Evolutionary conservation across 139 green algal species (phyloP).

Genomic region (Tetraselmis chui): DNA sequence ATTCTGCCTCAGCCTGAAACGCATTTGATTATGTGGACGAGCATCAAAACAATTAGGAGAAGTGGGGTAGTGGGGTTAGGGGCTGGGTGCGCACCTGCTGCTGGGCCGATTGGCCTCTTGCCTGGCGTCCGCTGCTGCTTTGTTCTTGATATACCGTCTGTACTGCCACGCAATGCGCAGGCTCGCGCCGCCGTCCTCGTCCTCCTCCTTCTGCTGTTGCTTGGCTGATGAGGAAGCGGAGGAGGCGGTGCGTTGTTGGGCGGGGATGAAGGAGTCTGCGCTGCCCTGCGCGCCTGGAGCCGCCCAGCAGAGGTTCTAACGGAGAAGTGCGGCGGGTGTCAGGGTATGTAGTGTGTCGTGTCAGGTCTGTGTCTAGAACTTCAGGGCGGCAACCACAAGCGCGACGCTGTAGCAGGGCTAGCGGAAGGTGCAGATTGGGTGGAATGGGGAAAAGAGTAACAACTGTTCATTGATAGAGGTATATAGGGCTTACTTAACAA

Average conservation of each 20-base stretch:
- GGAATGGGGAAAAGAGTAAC: not conserved
- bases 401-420: too few species aligned
- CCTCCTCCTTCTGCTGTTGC: not conserved
- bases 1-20: too few species aligned
- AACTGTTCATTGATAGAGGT: too few species aligned
- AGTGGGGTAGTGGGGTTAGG: too few species aligned
- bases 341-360: too few species aligned
- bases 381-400: too few species aligned
- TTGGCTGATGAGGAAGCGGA: not conserved
- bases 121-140: conserved; percentile 1
- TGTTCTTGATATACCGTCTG: conserved; percentile 61
- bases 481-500: too few species aligned
- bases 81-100: too few species aligned
- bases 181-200: conserved; percentile 25
- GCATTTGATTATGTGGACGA: too few species aligned
- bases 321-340: too few species aligned
- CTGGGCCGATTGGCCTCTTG: not conserved
- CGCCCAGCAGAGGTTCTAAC: not conserved
- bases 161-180: conserved; percentile 86
- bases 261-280: not conserved
- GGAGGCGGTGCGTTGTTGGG: not conserved
- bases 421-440: not conserved
- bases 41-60: too few species aligned
- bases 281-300: not conserved
- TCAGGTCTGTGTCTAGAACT: too few species aligned